Percentiles rank a stretch among this genome's conserved stretches.
Conservation (phyloP, 1,139 yeast species). For the Lodderomyces beijingensis region DNA sequence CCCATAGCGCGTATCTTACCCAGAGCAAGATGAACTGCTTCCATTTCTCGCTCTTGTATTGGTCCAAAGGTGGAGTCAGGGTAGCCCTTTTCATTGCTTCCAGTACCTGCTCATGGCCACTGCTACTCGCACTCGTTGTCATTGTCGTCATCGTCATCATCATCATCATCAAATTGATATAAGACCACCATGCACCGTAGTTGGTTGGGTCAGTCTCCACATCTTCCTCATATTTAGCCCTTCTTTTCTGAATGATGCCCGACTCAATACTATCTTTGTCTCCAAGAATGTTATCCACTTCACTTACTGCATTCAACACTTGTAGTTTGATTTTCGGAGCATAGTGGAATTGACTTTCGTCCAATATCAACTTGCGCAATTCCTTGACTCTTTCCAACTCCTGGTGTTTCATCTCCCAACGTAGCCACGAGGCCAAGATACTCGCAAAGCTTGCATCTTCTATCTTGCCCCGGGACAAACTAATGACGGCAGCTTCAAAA, state of each 20-base stretch:
- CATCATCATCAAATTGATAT: constrained; percentile 43
- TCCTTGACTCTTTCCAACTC: constrained; percentile 67
- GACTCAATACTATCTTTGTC: constrained; percentile 48
- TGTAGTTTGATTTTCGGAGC: constrained; percentile 34
- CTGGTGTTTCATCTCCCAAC: constrained; percentile 63
- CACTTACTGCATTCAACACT: constrained; percentile 47
- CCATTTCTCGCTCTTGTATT: constrained; percentile 52
- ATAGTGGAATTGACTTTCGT: constrained; percentile 25
- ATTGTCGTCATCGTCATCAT: too few species aligned
- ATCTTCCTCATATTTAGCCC: constrained; percentile 25
- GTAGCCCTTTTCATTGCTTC: constrained; percentile 39
- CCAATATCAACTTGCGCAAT: constrained; percentile 53
- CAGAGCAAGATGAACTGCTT: constrained; percentile 64
- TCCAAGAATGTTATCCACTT: constrained; percentile 67
- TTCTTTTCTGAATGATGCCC: constrained; percentile 52
- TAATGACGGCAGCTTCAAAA: constrained; percentile 48
- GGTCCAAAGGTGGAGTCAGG: constrained; percentile 34
- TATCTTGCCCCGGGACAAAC: constrained; percentile 17
- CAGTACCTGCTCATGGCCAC: neutral
- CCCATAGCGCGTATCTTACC: constrained; percentile 62
- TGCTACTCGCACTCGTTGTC: too few species aligned
- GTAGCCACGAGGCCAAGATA: constrained; percentile 50
- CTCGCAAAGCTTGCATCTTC: constrained; percentile 30
- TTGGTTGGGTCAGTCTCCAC: constrained; percentile 49
- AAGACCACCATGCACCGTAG: constrained; percentile 81